These are phyloP conservation scores for Exophiala oligosperma DNA, from an alignment of 2,329 filamentous ascomycete species.

Conservation along the genomic window DNA sequence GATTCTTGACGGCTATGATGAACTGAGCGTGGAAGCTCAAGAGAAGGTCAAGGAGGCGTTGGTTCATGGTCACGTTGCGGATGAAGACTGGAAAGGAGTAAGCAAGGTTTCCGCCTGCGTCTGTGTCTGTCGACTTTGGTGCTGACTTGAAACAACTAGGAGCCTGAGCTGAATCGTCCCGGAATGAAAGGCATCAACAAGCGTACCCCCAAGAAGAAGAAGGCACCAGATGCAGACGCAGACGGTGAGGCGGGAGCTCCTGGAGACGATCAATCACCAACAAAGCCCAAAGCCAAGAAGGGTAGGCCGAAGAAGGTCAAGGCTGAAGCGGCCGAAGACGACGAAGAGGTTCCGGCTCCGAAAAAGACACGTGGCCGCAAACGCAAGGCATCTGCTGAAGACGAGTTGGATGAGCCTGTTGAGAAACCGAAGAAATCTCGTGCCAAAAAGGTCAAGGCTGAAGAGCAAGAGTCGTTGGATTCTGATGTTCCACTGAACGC, in stretches of 20 bases:
- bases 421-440: slow-evolving; percentile 38
- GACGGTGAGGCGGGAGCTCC: slow-evolving; percentile 29
- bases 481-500: slow-evolving; percentile 17
- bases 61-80: slow-evolving; percentile 74
- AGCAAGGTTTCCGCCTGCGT: slow-evolving; percentile 34
- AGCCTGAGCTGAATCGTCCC: slow-evolving; percentile 70
- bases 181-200: slow-evolving; percentile 65
- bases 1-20: slow-evolving; percentile 77
- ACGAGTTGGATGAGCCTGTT: slow-evolving; percentile 27
- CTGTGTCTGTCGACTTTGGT: slow-evolving; percentile 11
- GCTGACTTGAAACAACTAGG: slow-evolving; percentile 49
- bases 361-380: slow-evolving; percentile 12
- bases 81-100: slow-evolving; percentile 88
- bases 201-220: slow-evolving; percentile 36
- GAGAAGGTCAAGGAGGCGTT: slow-evolving; percentile 73
- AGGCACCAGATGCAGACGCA: slow-evolving; percentile 35
- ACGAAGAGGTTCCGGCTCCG: slow-evolving; percentile 7
- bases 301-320: slow-evolving; percentile 31
- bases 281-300: slow-evolving; percentile 25
- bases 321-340: slow-evolving; percentile 32
- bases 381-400: slow-evolving; percentile 30
- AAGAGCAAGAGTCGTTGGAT: slow-evolving; percentile 12
- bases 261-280: slow-evolving; percentile 23
- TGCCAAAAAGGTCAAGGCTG: slow-evolving; percentile 51
- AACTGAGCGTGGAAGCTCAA: slow-evolving; percentile 67